Evolutionary conservation across 2,329 filamentous ascomycete species (phyloP).

Genomic region (Ceratocystis colombiana): DNA sequence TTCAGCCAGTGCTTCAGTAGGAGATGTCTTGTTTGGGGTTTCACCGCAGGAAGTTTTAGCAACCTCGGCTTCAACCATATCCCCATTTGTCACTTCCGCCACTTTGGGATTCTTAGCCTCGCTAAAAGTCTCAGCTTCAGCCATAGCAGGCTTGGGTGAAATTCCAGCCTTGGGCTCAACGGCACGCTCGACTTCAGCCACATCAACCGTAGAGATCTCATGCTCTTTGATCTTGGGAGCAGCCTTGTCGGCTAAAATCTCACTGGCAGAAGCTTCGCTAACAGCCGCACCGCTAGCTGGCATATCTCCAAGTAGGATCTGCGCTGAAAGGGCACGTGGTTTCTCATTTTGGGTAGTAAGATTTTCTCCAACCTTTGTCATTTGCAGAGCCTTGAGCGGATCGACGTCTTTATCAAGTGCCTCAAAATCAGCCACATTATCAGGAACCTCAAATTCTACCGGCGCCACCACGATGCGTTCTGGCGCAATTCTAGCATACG

Average conservation of each 20-base stretch:
- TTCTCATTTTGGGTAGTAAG: background rate
- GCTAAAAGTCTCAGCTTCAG: slow-evolving; percentile 2
- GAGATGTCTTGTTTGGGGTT: background rate
- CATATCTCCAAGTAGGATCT: background rate
- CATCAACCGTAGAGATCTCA: background rate
- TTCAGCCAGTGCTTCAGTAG: background rate
- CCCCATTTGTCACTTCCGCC: background rate
- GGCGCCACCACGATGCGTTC: slow-evolving; percentile 1
- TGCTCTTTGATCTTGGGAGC: no score
- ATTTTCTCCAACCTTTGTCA: background rate
- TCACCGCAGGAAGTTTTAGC: background rate
- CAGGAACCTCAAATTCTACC: slow-evolving; percentile 10
- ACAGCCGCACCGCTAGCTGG: background rate
- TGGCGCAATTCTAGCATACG: background rate
- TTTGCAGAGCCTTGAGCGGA: background rate
- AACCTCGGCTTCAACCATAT: background rate
- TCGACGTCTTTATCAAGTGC: background rate
- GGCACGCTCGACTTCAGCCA: background rate
- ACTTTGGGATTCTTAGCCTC: background rate
- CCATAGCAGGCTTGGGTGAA: background rate
- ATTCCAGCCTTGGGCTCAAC: background rate
- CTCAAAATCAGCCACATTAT: slow-evolving; percentile 16
- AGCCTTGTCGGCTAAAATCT: background rate
- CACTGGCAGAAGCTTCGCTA: background rate
- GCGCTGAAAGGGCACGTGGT: background rate